A percentile compares a stretch with the other conserved stretches of the same genome.
phyloP scores from a whole-genome alignment of 179 eudicot genomes.

The Beta corolliflora region DNA sequence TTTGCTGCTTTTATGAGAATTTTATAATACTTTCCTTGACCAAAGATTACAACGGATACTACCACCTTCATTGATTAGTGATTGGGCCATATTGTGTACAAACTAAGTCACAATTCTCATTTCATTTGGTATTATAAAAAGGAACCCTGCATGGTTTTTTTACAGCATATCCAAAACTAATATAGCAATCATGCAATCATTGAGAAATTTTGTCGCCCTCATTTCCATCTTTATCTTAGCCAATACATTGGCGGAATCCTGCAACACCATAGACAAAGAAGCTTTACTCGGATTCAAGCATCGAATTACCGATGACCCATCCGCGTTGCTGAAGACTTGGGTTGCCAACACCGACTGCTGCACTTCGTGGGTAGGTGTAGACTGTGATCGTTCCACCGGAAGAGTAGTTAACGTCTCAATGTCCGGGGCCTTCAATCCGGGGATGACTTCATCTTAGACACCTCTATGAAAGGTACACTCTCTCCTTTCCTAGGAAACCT shows the following conservation, averaged over 20 bases:
- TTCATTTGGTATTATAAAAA: not conserved
- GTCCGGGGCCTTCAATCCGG: constrained; percentile 56
- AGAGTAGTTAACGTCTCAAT: constrained; percentile 66
- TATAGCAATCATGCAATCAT: constrained; percentile 17
- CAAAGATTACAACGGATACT: not conserved
- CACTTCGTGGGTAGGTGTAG: constrained; percentile 66
- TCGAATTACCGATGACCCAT: constrained; percentile 67
- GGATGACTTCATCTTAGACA: constrained; percentile 59
- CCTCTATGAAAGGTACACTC: constrained; percentile 63
- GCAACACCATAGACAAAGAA: constrained; percentile 59
- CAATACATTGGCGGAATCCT: constrained; percentile 32
- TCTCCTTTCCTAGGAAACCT: constrained; percentile 75
- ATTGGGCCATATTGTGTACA: not conserved
- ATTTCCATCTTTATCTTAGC: constrained; percentile 19
- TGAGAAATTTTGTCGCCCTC: constrained; percentile 10
- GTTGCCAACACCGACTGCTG: constrained; percentile 65
- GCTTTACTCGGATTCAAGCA: constrained; percentile 60
- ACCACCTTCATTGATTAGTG: not conserved
- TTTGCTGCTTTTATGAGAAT: not conserved
- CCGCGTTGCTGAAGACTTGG: constrained; percentile 57
- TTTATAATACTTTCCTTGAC: not conserved
- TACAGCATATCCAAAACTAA: not conserved
- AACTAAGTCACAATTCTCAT: not conserved
- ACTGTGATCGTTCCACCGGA: constrained; percentile 50
- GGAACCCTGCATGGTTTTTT: not conserved